Evolutionary conservation across 2,329 filamentous ascomycete species (phyloP), one percentile per base, ranked within the genome.

Genomic region (Ophiostoma australiae): DNA sequence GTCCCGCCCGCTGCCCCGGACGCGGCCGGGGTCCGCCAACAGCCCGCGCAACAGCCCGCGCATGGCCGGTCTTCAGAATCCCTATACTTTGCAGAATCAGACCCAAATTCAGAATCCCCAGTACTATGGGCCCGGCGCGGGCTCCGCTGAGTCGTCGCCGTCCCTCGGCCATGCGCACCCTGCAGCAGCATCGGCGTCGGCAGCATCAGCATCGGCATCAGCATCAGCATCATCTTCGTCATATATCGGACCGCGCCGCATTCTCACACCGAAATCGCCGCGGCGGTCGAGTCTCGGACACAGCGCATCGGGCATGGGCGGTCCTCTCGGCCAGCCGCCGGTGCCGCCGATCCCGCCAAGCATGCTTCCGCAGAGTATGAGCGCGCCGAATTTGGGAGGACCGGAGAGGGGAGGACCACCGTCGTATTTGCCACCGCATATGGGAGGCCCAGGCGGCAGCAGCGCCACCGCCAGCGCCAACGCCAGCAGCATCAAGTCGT

Each of bases 231-330:
- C n/a, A n/a, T n/a, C n/a, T n/a, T 31, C 27, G 13, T 11, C 63
- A 3, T 66, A 66, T 23, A 20, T 20, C 20, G 67, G 27, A 1
- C 39, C 67, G 4, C 69, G 74, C 73, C 83, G 84, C 44, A 83
- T 87, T n/a, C 76, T 88, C 72, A 88, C 85, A 13, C 86, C 88
- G 0, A 82, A 84, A 73, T 89, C 88, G 11, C 87, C 87, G 58
- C 84, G 87, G 73, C 81, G 84, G 35, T 80, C 83, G 23, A 87
- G 85, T 75, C 76, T 85, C 15, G 82, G 82, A 41, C 67, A 73
- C 8, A 31, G 31, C n/a, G 6, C 67, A 1, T 70, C 72, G 37
- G 33, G 41, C 23, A 68, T 48, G 61, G 48, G 35, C 10, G 48
- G 20, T 15, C 48, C 69, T 23, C 20, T 37, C 6, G 68, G 13